Percentiles rank a stretch among this genome's conserved stretches.
Evolutionary conservation across 2,329 filamentous ascomycete species (phyloP).

Genomic region (Cercospora berteroae): DNA sequence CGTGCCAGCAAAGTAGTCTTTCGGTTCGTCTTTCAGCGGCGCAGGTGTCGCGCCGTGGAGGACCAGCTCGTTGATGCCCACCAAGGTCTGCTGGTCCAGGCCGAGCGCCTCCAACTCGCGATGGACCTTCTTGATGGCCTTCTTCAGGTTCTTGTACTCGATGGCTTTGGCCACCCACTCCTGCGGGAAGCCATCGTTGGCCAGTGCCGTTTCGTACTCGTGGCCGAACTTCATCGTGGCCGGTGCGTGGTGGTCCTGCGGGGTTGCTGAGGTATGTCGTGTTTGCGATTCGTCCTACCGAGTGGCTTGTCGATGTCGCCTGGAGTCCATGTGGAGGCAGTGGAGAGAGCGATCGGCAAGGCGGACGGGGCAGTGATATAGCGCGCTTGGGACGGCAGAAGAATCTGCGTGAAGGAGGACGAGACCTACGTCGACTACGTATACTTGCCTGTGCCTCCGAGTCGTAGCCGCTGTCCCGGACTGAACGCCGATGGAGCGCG

Average conservation of each 20-base stretch:
- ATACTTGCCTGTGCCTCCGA: background rate
- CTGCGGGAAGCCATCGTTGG: conserved; percentile 70
- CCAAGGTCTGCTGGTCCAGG: conserved; percentile 68
- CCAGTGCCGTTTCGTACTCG: conserved; percentile 68
- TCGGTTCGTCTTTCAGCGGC: background rate
- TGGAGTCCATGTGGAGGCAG: background rate
- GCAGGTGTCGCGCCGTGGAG: conserved; percentile 15
- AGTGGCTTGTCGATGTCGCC: background rate
- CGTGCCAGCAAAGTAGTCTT: conserved; percentile 29
- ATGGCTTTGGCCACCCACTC: conserved; percentile 73
- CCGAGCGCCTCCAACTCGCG: conserved; percentile 68
- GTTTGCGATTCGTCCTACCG: background rate
- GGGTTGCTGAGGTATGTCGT: background rate
- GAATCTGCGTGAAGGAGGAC: background rate
- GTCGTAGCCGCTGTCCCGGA: background rate
- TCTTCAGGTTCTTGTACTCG: conserved; percentile 81
- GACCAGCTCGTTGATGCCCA: conserved; percentile 57
- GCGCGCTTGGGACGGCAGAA: background rate
- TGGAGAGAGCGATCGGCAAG: background rate
- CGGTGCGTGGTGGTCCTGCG: conserved; percentile 1
- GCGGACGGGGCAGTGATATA: background rate
- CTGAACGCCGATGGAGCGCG: background rate
- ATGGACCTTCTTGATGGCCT: conserved; percentile 79
- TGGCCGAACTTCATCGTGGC: conserved; percentile 79
- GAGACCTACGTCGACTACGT: background rate